phyloP scores from a whole-genome alignment of 2,329 filamentous ascomycete species.

The Fusarium buxicola region DNA sequence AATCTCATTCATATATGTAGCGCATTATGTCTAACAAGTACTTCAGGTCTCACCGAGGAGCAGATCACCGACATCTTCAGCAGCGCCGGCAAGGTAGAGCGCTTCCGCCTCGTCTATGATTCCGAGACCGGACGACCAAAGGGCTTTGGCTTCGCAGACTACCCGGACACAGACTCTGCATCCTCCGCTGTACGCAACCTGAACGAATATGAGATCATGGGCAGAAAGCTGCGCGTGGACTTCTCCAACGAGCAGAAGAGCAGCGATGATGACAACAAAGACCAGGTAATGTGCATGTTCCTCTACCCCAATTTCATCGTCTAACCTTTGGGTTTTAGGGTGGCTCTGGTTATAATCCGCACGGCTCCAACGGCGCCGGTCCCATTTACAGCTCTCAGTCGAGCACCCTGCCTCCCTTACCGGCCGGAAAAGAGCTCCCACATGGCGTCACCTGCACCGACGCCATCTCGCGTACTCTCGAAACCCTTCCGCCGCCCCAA shows the following conservation, averaged over 20 bases:
- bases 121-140: conserved; percentile 94
- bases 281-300: conserved; percentile 13
- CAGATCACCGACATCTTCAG: conserved; percentile 95
- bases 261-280: conserved; percentile 64
- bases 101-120: conserved; percentile 94
- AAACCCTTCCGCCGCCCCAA: conserved; percentile 86
- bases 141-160: conserved; percentile 97
- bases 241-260: conserved; percentile 93
- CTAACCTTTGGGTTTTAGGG: conserved; percentile 14
- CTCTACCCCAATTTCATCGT: conserved; percentile 2
- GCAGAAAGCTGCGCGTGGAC: conserved; percentile 92
- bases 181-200: conserved; percentile 95
- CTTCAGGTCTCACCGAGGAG: conserved; percentile 90
- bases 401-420: conserved; percentile 80
- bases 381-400: conserved; percentile 51
- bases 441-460: conserved; percentile 87
- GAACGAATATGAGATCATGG: conserved; percentile 96
- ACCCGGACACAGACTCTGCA: conserved; percentile 86
- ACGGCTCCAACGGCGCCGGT: conserved; percentile 50
- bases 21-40: conserved; percentile 35
- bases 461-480: conserved; percentile 90
- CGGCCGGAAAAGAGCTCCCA: conserved; percentile 85
- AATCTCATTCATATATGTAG: conserved; percentile 27
- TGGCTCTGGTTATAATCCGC: conserved; percentile 40
- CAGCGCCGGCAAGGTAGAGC: conserved; percentile 88